Evolutionary conservation across 768 basidiomycete species (phyloP), one percentile per base, ranked within the genome.

Genomic region (Pleurotus tuber-regium): DNA sequence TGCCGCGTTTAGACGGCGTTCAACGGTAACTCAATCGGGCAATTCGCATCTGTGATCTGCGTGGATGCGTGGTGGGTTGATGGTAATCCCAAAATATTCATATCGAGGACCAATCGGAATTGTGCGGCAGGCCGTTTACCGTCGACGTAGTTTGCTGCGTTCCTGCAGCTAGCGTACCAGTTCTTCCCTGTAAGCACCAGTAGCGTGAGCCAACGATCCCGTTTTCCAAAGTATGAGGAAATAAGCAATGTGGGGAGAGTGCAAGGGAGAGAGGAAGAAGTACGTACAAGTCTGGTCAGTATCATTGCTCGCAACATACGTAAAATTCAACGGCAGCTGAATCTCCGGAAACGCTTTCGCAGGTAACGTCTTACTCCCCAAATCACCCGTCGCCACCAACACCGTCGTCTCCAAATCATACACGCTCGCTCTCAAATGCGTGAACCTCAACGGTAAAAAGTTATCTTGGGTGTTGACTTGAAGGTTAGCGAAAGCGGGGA

Each of bases 161-260:
- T 86, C 69, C 77, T 78, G 72, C 92, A 94, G 4, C 79, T 86
- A 51, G 86, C 73, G 63, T 93, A 88, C 83, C 87, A 89, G 49
- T 81, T 82, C 5, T 63, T 62, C 88, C 86, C 87, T 90, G 50
- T 0, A 29, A 52, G 43, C 33, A 11, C n/a, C n/a, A n/a, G n/a
- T n/a, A n/a, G n/a, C n/a, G n/a, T n/a, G n/a, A n/a, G n/a, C n/a
- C n/a, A n/a, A n/a, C n/a, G n/a, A n/a, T n/a, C n/a, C n/a, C n/a
- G n/a, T n/a, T n/a, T n/a, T n/a, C n/a, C n/a, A n/a, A n/a, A n/a
- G n/a, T n/a, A n/a, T n/a, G n/a, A n/a, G n/a, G n/a, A n/a, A n/a
- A n/a, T n/a, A n/a, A n/a, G n/a, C n/a, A n/a, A n/a, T n/a, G n/a
- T n/a, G n/a, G n/a, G n/a, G n/a, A n/a, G n/a, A n/a, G 57, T 18